Base-by-base conservation (phyloP, 805 yeast genomes). In the Cyberlindnera xishuangbannaensis region DNA sequence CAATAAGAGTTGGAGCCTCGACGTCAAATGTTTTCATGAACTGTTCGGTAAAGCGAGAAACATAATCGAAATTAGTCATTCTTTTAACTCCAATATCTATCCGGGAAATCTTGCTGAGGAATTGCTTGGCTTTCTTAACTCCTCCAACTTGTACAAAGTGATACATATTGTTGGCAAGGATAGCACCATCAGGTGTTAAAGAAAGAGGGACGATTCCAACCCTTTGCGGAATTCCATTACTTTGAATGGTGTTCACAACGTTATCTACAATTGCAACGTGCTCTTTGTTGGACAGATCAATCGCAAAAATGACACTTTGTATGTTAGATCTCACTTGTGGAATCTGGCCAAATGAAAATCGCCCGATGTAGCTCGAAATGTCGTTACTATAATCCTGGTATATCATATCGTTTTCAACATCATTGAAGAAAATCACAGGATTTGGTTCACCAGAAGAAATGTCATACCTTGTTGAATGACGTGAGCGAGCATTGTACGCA, bases 161-260 rank as follows among this genome's bases (percentile, higher is more conserved):
- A 35, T 42, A 40, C 27, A 43, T 17, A 18, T 45, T 25, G 33
- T 51, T 41, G 30, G 50, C 48, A 15, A 34, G 30, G 3, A 37
- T 16, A 22, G 33, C 31, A 23, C 51, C 53, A 3, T 40, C 42
- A 14, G 39, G 43, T 8, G 41, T 45, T 4, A 48, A 40, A 18
- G 46, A 40, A 3, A 82, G 37, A 0, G 97, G 95, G n/a, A 90
- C 62, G 3, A 90, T 41, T 6, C 97, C 98, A 32, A 90, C 51
- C 55, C 88, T 81, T 43, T 87, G 82, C 0, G 95, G 84, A 13
- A 83, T 66, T 1, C 76, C 74, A 27, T 73, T 69, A 10, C 68
- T 63, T n/a, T 76, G 48, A 3, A 76, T 61, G 3, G 71, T 55
- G 17, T 67, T 64, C 2, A 79, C 47, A 21, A 76, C 61, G 7